A percentile compares a stretch with the other conserved stretches of the same genome.
phyloP scores from a whole-genome alignment of 805 yeast species.

The Metschnikowia vanudenii region DNA sequence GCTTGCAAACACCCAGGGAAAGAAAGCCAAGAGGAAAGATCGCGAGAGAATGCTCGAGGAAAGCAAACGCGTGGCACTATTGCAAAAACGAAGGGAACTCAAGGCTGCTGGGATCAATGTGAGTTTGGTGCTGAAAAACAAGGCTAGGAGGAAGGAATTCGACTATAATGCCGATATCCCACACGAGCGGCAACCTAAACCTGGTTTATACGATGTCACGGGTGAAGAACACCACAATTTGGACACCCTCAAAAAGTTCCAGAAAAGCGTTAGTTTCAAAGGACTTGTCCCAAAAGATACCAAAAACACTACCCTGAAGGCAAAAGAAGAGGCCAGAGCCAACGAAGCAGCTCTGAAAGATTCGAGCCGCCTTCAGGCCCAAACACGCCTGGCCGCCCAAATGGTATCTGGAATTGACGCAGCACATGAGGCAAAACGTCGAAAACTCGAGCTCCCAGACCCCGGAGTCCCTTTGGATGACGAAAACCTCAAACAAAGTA shows the following conservation, averaged over 20 bases:
- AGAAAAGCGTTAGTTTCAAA: slow-evolving; percentile 37
- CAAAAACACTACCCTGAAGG: slow-evolving; percentile 12
- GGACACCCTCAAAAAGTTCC: slow-evolving; percentile 41
- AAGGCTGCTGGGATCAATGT: slow-evolving; percentile 73
- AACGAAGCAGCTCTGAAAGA: slow-evolving; percentile 24
- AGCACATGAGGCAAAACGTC: slow-evolving; percentile 24
- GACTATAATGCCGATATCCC: slow-evolving; percentile 86
- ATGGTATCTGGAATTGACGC: slow-evolving; percentile 20
- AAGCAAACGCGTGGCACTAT: slow-evolving; percentile 66
- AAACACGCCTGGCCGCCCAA: slow-evolving; percentile 26
- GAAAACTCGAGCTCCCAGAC: slow-evolving; percentile 29
- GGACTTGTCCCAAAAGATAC: slow-evolving; percentile 46
- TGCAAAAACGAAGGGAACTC: slow-evolving; percentile 78
- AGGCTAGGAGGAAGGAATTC: slow-evolving; percentile 56
- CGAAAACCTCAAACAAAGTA: slow-evolving; percentile 31
- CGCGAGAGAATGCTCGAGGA: slow-evolving; percentile 82
- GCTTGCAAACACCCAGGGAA: slow-evolving; percentile 88
- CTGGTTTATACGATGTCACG: slow-evolving; percentile 65
- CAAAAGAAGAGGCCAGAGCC: slow-evolving; percentile 28
- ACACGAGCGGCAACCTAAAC: slow-evolving; percentile 65
- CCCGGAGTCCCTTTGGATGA: slow-evolving; percentile 18
- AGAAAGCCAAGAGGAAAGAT: slow-evolving; percentile 87
- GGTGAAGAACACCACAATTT: slow-evolving; percentile 53
- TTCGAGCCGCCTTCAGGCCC: slow-evolving; percentile 18
- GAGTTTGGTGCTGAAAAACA: slow-evolving; percentile 50